phyloP scores from a whole-genome alignment of 2,329 filamentous ascomycete species.

The Alternaria arborescens region DNA sequence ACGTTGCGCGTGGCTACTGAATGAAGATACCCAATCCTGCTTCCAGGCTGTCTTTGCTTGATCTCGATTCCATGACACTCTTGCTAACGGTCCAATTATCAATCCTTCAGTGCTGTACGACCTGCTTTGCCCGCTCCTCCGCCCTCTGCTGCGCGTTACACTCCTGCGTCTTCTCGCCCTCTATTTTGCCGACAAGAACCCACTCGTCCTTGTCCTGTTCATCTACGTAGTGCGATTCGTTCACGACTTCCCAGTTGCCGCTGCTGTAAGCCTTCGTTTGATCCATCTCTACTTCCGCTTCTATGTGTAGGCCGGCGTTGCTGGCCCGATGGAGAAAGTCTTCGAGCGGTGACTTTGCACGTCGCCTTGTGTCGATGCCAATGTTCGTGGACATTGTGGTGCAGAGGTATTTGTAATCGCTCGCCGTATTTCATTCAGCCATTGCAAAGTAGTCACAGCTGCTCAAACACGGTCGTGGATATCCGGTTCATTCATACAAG shows the following conservation, averaged over 20 bases:
- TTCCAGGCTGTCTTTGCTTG: not conserved
- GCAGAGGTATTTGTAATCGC: not conserved
- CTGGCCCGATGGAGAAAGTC: constrained; percentile 13
- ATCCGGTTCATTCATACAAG: not conserved
- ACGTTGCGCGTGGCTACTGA: constrained; percentile 2
- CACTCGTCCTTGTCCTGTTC: not conserved
- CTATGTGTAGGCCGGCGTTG: constrained; percentile 8
- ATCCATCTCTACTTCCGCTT: not conserved
- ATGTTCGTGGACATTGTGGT: not conserved
- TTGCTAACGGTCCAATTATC: not conserved
- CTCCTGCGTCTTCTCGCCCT: not conserved
- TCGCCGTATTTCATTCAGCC: not conserved
- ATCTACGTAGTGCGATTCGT: not conserved
- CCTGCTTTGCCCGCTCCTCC: not conserved
- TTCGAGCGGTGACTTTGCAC: constrained; percentile 7
- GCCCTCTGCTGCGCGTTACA: not conserved
- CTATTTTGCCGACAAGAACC: constrained; percentile 5
- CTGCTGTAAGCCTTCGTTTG: not conserved
- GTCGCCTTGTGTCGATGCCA: not conserved
- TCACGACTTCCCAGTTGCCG: not conserved
- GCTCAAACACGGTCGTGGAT: not conserved
- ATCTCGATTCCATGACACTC: not conserved
- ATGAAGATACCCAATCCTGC: constrained; percentile 12
- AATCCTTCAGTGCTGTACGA: not conserved
- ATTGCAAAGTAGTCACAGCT: not conserved